Evolutionary conservation across 2,329 filamentous ascomycete species (phyloP).

Genomic region (Tolypocladium album): DNA sequence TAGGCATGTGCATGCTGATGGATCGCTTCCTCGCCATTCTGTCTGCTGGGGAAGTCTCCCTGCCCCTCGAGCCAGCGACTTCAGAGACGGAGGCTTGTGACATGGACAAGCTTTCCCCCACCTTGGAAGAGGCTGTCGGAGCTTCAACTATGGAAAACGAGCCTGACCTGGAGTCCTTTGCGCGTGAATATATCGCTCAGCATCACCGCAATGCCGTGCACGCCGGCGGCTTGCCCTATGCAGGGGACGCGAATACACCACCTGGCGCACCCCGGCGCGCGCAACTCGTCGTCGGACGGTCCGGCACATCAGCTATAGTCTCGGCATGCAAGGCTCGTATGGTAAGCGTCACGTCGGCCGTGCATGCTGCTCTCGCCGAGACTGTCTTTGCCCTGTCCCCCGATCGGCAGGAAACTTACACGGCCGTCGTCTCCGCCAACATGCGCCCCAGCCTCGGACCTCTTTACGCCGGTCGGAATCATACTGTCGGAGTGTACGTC

Average conservation of each 20-base stretch:
- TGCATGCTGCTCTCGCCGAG: not conserved
- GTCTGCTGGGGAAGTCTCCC: not conserved
- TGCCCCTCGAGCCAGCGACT: not conserved
- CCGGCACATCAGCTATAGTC: not conserved
- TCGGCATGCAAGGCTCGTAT: not conserved
- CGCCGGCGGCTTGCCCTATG: not conserved
- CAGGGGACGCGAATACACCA: not conserved
- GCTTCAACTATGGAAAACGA: not conserved
- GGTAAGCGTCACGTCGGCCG: not conserved
- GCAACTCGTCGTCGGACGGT: not conserved
- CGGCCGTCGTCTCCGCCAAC: not conserved
- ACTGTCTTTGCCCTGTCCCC: not conserved
- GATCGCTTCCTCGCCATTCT: not conserved
- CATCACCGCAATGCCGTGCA: not conserved
- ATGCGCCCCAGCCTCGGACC: not conserved
- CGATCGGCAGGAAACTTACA: not conserved
- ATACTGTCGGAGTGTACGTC: not conserved
- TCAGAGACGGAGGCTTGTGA: not conserved
- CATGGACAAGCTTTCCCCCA: not conserved
- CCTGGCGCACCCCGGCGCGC: not conserved
- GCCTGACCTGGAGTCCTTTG: not conserved
- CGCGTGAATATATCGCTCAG: not conserved
- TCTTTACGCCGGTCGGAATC: not conserved
- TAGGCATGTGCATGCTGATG: not conserved
- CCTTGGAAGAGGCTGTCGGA: not conserved